phyloP scores from a whole-genome alignment of 495 filamentous ascomycete genomes.

The Annulohypoxylon maeteangense region DNA sequence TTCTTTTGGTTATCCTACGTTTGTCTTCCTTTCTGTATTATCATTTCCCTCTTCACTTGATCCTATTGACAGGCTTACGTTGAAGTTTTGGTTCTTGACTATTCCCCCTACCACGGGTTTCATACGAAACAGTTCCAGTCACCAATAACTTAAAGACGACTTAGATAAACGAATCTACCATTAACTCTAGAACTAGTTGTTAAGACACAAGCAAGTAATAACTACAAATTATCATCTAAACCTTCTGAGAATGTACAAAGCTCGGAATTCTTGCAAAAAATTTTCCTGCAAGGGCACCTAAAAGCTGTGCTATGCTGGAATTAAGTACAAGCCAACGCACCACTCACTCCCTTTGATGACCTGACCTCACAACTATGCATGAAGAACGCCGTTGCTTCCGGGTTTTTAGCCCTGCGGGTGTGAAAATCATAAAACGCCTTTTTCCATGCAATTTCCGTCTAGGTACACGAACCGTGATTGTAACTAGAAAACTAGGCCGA shows the following conservation, averaged over 20 bases:
- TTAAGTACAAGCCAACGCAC: slow-evolving; percentile 4
- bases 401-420: slow-evolving; percentile 9
- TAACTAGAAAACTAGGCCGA: slow-evolving; percentile 3
- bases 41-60: too few relatives aligned
- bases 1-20: too few relatives aligned
- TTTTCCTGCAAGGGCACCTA: not conserved
- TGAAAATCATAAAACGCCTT: slow-evolving; percentile 33
- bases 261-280: not conserved
- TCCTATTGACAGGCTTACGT: too few relatives aligned
- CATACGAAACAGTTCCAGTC: too few relatives aligned
- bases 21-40: too few relatives aligned
- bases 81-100: too few relatives aligned
- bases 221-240: slow-evolving; percentile 22
- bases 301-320: slow-evolving; percentile 14
- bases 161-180: not conserved
- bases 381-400: slow-evolving; percentile 37
- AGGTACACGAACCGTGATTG: slow-evolving; percentile 27
- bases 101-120: too few relatives aligned
- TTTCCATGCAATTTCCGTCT: slow-evolving; percentile 45
- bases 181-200: not conserved
- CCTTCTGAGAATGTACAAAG: slow-evolving; percentile 24
- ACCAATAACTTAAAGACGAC: too few relatives aligned
- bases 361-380: slow-evolving; percentile 14
- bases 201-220: not conserved
- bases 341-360: not conserved